Evolutionary conservation across 2,329 filamentous ascomycete genomes (phyloP).

Genomic region (Periglandula ipomoeae): DNA sequence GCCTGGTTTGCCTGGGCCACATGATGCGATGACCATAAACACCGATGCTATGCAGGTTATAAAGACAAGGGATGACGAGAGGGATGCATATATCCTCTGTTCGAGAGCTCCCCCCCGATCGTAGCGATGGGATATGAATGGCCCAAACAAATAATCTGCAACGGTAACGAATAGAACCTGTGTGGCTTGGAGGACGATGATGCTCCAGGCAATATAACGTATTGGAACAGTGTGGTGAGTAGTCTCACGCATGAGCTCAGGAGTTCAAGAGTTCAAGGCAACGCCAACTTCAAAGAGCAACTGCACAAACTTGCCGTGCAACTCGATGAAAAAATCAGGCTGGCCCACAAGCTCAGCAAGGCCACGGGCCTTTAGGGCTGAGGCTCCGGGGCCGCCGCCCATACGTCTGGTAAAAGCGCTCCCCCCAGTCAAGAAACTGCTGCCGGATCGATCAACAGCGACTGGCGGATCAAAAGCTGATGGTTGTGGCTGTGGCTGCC

Average conservation of each 20-base stretch:
- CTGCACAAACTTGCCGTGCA: constrained; percentile 55
- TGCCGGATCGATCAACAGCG: constrained; percentile 32
- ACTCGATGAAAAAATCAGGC: constrained; percentile 59
- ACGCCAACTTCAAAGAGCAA: constrained; percentile 51
- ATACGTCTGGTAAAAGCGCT: constrained; percentile 49
- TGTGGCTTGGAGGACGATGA: too few species aligned
- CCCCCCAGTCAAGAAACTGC: constrained; percentile 48
- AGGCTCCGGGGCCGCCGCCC: constrained; percentile 46
- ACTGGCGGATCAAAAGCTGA: constrained; percentile 21
- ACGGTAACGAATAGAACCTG: too few species aligned
- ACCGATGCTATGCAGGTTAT: constrained; percentile 6
- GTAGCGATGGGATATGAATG: too few species aligned
- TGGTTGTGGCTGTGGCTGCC: constrained; percentile 17
- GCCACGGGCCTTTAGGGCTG: constrained; percentile 48
- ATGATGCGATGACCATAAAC: background rate
- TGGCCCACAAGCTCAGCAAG: constrained; percentile 57
- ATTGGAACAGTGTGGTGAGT: background rate
- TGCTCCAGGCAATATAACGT: background rate
- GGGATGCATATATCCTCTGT: too few species aligned
- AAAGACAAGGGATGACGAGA: background rate
- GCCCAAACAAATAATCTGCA: too few species aligned
- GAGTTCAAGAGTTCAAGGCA: constrained; percentile 36
- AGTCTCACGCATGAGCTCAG: too few species aligned
- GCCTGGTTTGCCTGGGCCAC: background rate
- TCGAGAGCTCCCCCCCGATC: too few species aligned